These are phyloP conservation scores for Pichia sp. DNA, from an alignment of 1,139 yeast species.

Conservation along the genomic window DNA sequence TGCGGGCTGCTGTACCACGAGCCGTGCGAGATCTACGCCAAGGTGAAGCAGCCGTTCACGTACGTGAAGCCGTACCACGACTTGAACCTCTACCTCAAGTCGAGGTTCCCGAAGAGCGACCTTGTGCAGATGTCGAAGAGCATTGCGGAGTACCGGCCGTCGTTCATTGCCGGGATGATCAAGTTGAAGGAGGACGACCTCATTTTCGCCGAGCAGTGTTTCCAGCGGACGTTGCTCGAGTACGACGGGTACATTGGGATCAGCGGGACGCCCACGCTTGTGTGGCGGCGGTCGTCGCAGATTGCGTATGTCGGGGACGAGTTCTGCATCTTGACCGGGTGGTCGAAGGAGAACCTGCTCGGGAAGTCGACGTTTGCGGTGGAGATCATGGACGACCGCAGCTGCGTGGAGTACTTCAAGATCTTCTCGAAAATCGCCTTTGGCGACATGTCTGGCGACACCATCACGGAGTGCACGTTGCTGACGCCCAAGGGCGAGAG, in stretches of 20 bases:
- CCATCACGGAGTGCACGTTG: conserved; percentile 81
- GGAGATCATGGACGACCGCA: conserved; percentile 81
- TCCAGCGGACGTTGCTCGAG: conserved; percentile 84
- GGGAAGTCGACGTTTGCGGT: conserved; percentile 71
- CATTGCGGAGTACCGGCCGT: conserved; percentile 86
- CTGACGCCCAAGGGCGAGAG: conserved; percentile 44
- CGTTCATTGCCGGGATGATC: conserved; percentile 88
- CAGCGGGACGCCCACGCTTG: conserved; percentile 90
- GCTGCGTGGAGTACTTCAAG: conserved; percentile 84
- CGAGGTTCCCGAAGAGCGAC: conserved; percentile 58
- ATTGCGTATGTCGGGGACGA: conserved; percentile 93
- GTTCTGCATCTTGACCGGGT: conserved; percentile 84
- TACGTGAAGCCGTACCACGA: conserved; percentile 91
- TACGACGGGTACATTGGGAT: conserved; percentile 79
- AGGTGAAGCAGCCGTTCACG: conserved; percentile 70
- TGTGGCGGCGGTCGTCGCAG: conserved; percentile 95
- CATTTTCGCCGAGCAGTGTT: conserved; percentile 93
- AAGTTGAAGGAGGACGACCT: conserved; percentile 85
- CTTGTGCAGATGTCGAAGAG: conserved; percentile 81
- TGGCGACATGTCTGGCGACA: conserved; percentile 88
- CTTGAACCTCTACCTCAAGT: conserved; percentile 65
- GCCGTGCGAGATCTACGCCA: conserved; percentile 77
- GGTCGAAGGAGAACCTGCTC: conserved; percentile 69
- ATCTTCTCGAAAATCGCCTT: conserved; percentile 81
- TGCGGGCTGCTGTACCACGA: conserved; percentile 48